These are phyloP conservation scores for Mortierella hygrophila DNA, from an alignment of 192 early-diverging fungal genomes.

Conservation along the genomic window DNA sequence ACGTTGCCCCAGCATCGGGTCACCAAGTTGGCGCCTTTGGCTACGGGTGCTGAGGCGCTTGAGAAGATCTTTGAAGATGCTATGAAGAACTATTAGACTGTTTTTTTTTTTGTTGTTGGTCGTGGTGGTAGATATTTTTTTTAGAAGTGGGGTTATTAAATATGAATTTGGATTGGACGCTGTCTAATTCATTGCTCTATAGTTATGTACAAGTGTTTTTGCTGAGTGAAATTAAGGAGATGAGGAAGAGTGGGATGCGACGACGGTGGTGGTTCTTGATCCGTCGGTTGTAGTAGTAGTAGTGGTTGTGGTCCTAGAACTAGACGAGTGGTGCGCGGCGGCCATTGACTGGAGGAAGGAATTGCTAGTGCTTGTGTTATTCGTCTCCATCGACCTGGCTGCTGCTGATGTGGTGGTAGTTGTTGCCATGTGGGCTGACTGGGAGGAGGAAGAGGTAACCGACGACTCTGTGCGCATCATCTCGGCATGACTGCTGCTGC, in stretches of 20 bases:
- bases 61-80: slow-evolving; percentile 74
- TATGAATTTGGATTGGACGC: neutral
- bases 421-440: neutral
- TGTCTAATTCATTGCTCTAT: neutral
- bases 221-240: neutral
- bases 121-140: neutral
- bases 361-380: neutral
- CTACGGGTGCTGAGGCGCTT: slow-evolving; percentile 73
- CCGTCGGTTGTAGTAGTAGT: neutral
- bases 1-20: slow-evolving; percentile 94
- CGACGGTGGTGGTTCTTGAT: neutral
- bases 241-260: neutral
- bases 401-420: neutral
- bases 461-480: neutral
- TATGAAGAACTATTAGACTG: slow-evolving; percentile 60
- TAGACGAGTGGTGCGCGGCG: neutral
- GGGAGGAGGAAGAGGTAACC: neutral
- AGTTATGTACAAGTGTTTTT: neutral
- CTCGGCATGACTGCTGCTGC: neutral
- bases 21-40: slow-evolving; percentile 86
- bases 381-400: neutral
- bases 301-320: neutral
- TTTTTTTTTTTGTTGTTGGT: neutral
- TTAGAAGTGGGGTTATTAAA: neutral
- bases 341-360: neutral